phyloP scores from a whole-genome alignment of 2,329 filamentous ascomycete species.

The Leptographium galeiforme region DNA sequence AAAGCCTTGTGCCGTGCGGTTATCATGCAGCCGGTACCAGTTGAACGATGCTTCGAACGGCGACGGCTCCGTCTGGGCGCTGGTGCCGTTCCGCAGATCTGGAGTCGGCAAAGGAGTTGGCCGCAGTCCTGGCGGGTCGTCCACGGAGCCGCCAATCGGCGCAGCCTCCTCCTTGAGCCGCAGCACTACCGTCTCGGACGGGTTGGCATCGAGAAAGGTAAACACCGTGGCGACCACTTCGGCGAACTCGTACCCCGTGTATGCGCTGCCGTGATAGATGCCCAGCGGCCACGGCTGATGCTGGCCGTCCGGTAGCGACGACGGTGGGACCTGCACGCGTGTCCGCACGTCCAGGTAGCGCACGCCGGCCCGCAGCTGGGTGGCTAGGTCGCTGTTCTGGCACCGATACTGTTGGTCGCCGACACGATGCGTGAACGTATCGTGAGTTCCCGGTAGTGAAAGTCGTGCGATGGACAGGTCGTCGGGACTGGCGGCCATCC shows the following conservation, averaged over 20 bases:
- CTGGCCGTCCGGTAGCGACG: neutral
- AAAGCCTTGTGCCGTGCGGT: conserved; percentile 22
- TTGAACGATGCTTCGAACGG: conserved; percentile 33
- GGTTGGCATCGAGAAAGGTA: conserved; percentile 30
- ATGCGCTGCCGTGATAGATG: conserved; percentile 32
- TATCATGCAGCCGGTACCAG: conserved; percentile 22
- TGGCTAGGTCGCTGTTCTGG: conserved; percentile 31
- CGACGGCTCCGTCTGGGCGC: neutral
- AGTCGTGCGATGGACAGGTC: conserved; percentile 26
- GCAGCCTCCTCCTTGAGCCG: conserved; percentile 34
- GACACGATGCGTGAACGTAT: conserved; percentile 35
- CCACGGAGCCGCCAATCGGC: conserved; percentile 16
- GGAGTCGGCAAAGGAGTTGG: neutral
- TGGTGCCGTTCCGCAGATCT: neutral
- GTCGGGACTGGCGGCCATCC: conserved; percentile 32
- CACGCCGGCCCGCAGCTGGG: conserved; percentile 32
- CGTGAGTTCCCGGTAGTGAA: conserved; percentile 39
- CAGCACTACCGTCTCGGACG: conserved; percentile 33
- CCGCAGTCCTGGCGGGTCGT: conserved; percentile 5
- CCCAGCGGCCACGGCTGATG: conserved; percentile 21
- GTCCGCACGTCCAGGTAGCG: conserved; percentile 37
- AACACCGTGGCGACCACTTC: conserved; percentile 30
- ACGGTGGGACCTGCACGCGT: conserved; percentile 17
- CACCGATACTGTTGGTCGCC: conserved; percentile 25
- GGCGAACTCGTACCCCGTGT: conserved; percentile 30